phyloP scores from a whole-genome alignment of 148 eudicot genomes.

The Linanthus parryae region DNA sequence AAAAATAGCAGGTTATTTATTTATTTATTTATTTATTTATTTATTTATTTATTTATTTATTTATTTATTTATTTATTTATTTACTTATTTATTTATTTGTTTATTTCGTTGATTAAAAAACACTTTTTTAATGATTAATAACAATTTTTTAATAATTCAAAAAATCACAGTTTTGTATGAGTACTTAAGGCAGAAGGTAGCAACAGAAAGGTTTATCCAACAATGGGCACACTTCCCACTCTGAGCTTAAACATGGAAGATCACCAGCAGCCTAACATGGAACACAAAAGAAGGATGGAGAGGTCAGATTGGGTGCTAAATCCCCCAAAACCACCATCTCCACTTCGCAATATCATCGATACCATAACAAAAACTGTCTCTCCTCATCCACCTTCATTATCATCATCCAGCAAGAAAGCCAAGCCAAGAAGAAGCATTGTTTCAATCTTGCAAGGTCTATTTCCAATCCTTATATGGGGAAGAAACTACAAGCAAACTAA shows the following conservation, averaged over 20 bases:
- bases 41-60: no score
- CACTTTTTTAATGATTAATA: no score
- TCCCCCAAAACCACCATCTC: constrained; percentile 40
- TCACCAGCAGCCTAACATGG: constrained; percentile 8
- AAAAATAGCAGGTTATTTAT: no score
- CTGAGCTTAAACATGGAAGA: constrained; percentile 20
- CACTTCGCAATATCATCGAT: constrained; percentile 17
- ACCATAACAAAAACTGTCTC: constrained; percentile 19
- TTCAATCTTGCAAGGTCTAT: constrained; percentile 26
- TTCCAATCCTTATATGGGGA: constrained; percentile 45
- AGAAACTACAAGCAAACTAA: constrained; percentile 26
- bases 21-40: no score
- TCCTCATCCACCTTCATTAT: constrained; percentile 3
- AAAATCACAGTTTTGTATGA: no score
- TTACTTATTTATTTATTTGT: no score
- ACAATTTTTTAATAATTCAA: no score
- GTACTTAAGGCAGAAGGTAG: no score
- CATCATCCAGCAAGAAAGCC: constrained; percentile 17
- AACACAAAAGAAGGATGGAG: constrained; percentile 8
- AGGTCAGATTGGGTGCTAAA: constrained; percentile 35
- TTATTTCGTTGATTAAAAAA: no score
- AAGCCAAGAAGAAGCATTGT: background rate
- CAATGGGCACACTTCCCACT: constrained; percentile 7
- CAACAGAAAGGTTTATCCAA: constrained; percentile 1
- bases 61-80: no score